Conservation (phyloP, 2,329 filamentous ascomycete species). For the Rhexocercosporidium sp. region DNA sequence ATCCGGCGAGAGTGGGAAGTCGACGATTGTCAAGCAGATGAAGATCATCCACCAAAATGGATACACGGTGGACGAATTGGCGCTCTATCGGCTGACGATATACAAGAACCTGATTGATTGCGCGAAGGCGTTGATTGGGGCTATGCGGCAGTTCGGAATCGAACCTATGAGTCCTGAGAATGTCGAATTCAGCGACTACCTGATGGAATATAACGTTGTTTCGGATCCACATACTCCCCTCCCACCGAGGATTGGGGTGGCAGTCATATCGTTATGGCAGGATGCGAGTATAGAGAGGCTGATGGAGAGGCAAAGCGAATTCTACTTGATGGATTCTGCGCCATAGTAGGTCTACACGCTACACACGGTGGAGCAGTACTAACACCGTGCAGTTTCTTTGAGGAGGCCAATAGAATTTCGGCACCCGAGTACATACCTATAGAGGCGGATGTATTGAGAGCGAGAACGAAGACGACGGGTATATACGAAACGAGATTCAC, state of each 20-base stretch:
- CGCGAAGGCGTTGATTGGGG: conserved; percentile 88
- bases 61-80: conserved; percentile 91
- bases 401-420: conserved; percentile 86
- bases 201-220: conserved; percentile 88
- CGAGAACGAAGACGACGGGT: conserved; percentile 96
- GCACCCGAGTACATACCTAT: conserved; percentile 85
- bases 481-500: conserved; percentile 99
- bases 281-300: conserved; percentile 83
- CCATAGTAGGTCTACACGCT: conserved; percentile 75
- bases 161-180: conserved; percentile 75
- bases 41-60: conserved; percentile 99
- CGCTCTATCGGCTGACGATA: conserved; percentile 92
- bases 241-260: conserved; percentile 79
- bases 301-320: conserved; percentile 94
- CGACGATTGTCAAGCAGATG: conserved; percentile 99
- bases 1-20: conserved; percentile 98
- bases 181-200: conserved; percentile 75
- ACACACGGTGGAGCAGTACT: conserved; percentile 13
- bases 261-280: conserved; percentile 86
- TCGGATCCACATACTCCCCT: conserved; percentile 87
- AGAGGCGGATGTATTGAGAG: conserved; percentile 93
- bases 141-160: conserved; percentile 91
- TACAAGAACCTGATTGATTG: conserved; percentile 99
- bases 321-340: conserved; percentile 98
- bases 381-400: conserved; percentile 77